Base-by-base conservation (phyloP, 768 basidiomycete species). In the Lentinula raphanica region DNA sequence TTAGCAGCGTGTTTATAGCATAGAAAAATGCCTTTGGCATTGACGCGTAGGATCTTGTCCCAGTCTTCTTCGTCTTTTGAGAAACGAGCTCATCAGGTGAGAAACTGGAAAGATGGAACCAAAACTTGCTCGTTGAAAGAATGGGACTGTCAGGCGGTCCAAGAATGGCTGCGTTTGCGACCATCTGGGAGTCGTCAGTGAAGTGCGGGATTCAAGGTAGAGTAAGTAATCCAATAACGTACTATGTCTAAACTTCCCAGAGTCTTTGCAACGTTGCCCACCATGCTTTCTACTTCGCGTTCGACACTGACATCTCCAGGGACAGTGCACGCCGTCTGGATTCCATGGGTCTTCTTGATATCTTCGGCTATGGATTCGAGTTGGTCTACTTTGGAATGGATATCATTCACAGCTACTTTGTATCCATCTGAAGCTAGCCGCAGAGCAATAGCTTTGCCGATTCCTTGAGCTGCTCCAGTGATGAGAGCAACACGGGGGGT, bases 211-310 rank as follows among this genome's bases (percentile, higher is more conserved):
- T n/a, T n/a, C n/a, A n/a, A n/a, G n/a, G n/a, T n/a, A n/a, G n/a
- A n/a, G n/a, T n/a, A n/a, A n/a, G n/a, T 3, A 21, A 8, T 13
- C 48, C 13, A 8, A 27, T 32, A 1, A 56, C 75, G 59, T 29
- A 72, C 75, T 2, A 74, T 72, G 32, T 75, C 72, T 23, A 77
- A 49, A 2, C 72, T 65, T 2, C 76, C 76, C 5, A 76, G 66
- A 29, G 6, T 2, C n/a, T 56, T 35, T 9, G 40, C n/a, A 29
- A 40, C 40, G 23, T 56, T 49, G 27, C 59, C 64, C 3, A 77
- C 65, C 61, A 74, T 68, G 3, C 23, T 38, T 60, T 68, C 63
- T 5, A 78, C 75, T 7, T 74, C 68, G 2, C 65, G 63, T 31
- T 76, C 76, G 5, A 58, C 17, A 21, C 58, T 39, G 2, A 77